phyloP scores from a whole-genome alignment of 108 stramenopile species.

The Chaetoceros tenuissimus region DNA sequence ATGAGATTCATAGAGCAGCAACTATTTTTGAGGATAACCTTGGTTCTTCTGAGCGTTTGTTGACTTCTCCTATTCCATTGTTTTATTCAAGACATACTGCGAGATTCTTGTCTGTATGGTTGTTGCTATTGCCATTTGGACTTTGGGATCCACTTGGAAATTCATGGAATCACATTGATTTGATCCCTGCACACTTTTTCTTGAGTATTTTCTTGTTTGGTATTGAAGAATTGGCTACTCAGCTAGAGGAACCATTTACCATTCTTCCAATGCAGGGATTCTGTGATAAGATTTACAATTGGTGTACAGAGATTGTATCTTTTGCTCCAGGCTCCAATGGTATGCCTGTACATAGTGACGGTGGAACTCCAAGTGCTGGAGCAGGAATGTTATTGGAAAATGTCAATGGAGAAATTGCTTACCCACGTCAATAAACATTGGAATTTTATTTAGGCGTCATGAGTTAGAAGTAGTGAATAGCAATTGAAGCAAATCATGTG shows the following conservation, averaged over 20 bases:
- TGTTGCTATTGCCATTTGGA: slow-evolving; percentile 46
- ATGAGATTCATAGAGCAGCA: slow-evolving; percentile 41
- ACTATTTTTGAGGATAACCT: too few relatives aligned
- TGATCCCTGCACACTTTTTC: slow-evolving; percentile 45
- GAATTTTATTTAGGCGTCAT: too few relatives aligned
- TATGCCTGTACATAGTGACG: too few relatives aligned
- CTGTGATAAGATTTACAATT: slow-evolving; percentile 57
- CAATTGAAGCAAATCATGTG: too few relatives aligned
- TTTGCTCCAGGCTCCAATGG: slow-evolving; percentile 38
- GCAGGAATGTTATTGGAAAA: too few relatives aligned
- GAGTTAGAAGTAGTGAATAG: too few relatives aligned
- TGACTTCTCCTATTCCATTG: too few relatives aligned
- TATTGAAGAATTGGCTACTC: slow-evolving; percentile 63
- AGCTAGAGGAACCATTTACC: slow-evolving; percentile 70
- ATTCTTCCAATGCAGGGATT: too few relatives aligned
- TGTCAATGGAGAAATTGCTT: too few relatives aligned
- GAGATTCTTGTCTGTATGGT: slow-evolving; percentile 51
- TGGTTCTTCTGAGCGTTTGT: slow-evolving; percentile 46
- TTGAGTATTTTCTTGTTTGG: slow-evolving; percentile 48
- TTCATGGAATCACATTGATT: slow-evolving; percentile 48
- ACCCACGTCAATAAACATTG: too few relatives aligned
- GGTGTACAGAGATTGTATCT: slow-evolving; percentile 42
- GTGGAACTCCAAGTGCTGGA: too few relatives aligned
- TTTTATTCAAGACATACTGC: slow-evolving; percentile 56
- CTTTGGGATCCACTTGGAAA: slow-evolving; percentile 33